Conservation (phyloP, 768 basidiomycete genomes). For the Tylopilus balloui region DNA sequence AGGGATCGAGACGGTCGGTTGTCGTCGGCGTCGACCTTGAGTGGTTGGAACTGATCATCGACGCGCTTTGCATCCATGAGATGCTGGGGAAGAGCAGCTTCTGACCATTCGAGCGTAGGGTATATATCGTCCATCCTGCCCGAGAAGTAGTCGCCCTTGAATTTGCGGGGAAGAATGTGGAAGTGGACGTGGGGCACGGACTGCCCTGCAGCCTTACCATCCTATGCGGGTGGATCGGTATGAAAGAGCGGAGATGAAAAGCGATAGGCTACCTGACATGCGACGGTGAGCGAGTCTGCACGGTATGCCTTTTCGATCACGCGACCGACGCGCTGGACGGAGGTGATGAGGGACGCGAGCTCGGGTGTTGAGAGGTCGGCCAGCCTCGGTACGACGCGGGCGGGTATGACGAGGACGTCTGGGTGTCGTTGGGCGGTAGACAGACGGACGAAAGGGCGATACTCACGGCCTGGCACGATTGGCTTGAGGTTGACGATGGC, state of each 20-base stretch:
- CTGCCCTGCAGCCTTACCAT: constrained; percentile 83
- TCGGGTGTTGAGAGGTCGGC: constrained; percentile 60
- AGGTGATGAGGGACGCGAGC: constrained; percentile 71
- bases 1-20: constrained; percentile 54
- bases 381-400: constrained; percentile 51
- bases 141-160: constrained; percentile 62
- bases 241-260: background rate
- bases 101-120: constrained; percentile 67
- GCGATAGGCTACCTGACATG: constrained; percentile 66
- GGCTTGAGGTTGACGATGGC: constrained; percentile 96
- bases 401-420: constrained; percentile 65
- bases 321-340: constrained; percentile 73
- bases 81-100: constrained; percentile 45
- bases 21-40: constrained; percentile 70
- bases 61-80: constrained; percentile 20
- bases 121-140: constrained; percentile 70
- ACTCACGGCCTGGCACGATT: constrained; percentile 89
- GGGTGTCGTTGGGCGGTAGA: constrained; percentile 6
- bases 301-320: constrained; percentile 80
- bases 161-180: constrained; percentile 82
- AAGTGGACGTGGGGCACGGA: constrained; percentile 83
- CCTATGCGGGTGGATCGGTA: constrained; percentile 41
- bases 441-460: background rate
- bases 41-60: constrained; percentile 30
- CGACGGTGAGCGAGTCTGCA: constrained; percentile 81